Percentiles rank a stretch among this genome's conserved stretches.
phyloP scores from a whole-genome alignment of 371 early-diverging fungal genomes.

The Saksenaea vasiformis region DNA sequence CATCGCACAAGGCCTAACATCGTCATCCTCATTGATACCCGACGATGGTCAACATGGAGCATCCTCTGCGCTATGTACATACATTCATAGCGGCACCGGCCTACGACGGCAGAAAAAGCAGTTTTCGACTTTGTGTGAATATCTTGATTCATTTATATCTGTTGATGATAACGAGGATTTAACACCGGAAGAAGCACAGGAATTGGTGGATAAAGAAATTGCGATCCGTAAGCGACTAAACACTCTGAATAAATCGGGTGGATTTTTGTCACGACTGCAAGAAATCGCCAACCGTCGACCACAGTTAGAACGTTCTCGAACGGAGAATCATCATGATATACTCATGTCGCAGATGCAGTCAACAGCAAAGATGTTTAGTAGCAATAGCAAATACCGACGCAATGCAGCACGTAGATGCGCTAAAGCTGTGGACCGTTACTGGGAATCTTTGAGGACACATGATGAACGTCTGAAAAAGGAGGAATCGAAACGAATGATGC shows the following conservation, averaged over 20 bases:
- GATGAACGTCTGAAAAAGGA: slow-evolving; percentile 50
- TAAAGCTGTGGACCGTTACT: slow-evolving; percentile 60
- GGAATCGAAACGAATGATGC: slow-evolving; percentile 54
- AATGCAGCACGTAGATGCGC: slow-evolving; percentile 57
- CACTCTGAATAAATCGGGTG: slow-evolving; percentile 42
- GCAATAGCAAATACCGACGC: slow-evolving; percentile 46
- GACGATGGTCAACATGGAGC: background rate
- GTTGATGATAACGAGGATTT: slow-evolving; percentile 58
- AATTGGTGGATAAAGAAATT: slow-evolving; percentile 42
- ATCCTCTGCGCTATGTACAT: slow-evolving; percentile 3
- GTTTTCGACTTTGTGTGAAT: slow-evolving; percentile 46
- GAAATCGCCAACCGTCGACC: slow-evolving; percentile 35
- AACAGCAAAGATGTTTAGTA: slow-evolving; percentile 43
- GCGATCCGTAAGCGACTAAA: slow-evolving; percentile 44
- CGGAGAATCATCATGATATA: slow-evolving; percentile 36
- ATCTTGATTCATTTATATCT: slow-evolving; percentile 59
- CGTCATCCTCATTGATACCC: slow-evolving; percentile 19
- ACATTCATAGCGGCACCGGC: slow-evolving; percentile 29
- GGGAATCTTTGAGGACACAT: slow-evolving; percentile 53
- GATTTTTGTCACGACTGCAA: slow-evolving; percentile 40
- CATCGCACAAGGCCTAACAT: slow-evolving; percentile 19
- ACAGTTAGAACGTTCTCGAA: slow-evolving; percentile 35
- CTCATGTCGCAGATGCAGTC: slow-evolving; percentile 41
- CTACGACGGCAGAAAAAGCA: slow-evolving; percentile 34
- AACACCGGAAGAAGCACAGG: slow-evolving; percentile 50